Evolutionary conservation across 257 asterid genomes (phyloP).

Genomic region (Linaria vulgaris): DNA sequence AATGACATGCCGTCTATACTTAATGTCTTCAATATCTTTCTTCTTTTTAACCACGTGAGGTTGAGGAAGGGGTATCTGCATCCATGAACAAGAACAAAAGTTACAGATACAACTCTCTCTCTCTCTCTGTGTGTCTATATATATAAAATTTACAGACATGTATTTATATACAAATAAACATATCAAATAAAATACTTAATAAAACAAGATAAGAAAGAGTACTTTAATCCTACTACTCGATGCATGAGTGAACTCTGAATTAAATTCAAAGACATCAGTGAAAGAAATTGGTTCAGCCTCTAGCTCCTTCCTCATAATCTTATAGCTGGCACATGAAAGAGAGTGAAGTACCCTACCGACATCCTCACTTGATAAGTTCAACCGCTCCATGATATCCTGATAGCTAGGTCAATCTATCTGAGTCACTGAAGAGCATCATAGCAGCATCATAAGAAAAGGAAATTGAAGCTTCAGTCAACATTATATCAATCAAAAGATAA

Average conservation of each 20-base stretch:
- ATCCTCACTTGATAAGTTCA: constrained; percentile 89
- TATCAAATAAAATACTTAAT: no score
- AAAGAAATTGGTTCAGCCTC: constrained; percentile 74
- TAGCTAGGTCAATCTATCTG: constrained; percentile 87
- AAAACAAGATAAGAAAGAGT: neutral
- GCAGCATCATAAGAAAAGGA: constrained; percentile 69
- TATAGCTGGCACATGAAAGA: constrained; percentile 95
- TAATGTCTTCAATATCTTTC: constrained; percentile 96
- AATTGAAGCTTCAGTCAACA: constrained; percentile 12
- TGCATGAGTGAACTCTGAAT: constrained; percentile 87
- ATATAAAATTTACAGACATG: no score
- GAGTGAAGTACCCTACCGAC: constrained; percentile 93
- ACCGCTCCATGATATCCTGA: constrained; percentile 82
- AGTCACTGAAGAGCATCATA: constrained; percentile 76
- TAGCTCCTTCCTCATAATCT: constrained; percentile 89
- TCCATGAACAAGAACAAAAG: constrained; percentile 13
- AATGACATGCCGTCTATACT: constrained; percentile 93
- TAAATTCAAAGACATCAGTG: constrained; percentile 82
- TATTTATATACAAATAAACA: no score
- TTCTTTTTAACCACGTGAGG: constrained; percentile 99
- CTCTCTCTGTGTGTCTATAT: neutral
- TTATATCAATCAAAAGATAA: neutral
- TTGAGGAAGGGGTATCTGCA: constrained; percentile 88
- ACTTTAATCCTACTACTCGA: constrained; percentile 98
- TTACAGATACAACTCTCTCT: constrained; percentile 13